Conservation (phyloP, 768 basidiomycete species). For the Auricularia sp. region DNA sequence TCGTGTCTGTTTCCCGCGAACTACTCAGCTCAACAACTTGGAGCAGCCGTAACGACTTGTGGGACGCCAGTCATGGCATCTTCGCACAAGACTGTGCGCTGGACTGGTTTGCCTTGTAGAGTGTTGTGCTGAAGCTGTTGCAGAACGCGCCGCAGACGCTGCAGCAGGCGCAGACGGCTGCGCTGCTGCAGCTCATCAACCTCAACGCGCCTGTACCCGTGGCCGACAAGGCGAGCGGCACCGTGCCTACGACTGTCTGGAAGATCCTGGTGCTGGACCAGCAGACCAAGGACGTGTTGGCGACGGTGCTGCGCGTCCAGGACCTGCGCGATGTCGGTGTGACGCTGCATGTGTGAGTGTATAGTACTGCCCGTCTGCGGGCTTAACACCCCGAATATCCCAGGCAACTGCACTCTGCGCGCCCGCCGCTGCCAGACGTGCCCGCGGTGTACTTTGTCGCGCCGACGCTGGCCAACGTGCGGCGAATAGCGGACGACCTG, state of each 20-base stretch:
- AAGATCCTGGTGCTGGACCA: constrained; percentile 94
- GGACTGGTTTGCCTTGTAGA: background rate
- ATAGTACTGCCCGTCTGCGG: background rate
- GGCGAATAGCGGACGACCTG: constrained; percentile 88
- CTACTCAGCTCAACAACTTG: background rate
- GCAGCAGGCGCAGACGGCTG: constrained; percentile 80
- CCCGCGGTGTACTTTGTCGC: constrained; percentile 96
- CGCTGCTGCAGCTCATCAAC: constrained; percentile 77
- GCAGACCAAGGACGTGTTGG: constrained; percentile 90
- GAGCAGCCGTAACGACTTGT: background rate
- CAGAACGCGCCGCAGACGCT: constrained; percentile 35
- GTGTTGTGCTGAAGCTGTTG: background rate
- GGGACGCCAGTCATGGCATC: background rate
- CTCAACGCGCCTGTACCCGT: constrained; percentile 52
- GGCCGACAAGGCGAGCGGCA: constrained; percentile 20
- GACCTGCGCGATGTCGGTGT: constrained; percentile 95
- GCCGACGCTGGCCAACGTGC: constrained; percentile 77
- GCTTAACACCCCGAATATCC: constrained; percentile 30
- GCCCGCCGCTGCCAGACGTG: constrained; percentile 88
- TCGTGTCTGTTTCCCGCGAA: background rate
- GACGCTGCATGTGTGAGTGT: constrained; percentile 88
- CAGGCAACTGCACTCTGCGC: constrained; percentile 69
- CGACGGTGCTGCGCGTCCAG: constrained; percentile 90
- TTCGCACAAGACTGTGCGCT: background rate
- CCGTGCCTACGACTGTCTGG: constrained; percentile 63